Evolutionary conservation across 805 yeast genomes (phyloP).

Genomic region (Metahyphopichia silvanorum): DNA sequence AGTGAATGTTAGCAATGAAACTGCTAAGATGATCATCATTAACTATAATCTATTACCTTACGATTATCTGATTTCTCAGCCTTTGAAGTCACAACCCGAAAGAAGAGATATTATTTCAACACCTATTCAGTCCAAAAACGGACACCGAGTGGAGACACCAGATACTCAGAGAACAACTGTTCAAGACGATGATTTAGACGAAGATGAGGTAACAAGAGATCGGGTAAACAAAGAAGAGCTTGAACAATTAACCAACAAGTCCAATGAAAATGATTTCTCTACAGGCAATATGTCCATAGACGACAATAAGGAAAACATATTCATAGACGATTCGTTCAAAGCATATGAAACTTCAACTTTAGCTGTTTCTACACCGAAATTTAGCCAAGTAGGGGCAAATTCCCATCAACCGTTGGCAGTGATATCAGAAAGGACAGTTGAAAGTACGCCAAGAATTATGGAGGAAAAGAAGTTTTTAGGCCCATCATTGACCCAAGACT

Average conservation of each 20-base stretch:
- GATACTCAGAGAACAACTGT: slow-evolving; percentile 45
- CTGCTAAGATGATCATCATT: slow-evolving; percentile 40
- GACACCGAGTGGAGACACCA: slow-evolving; percentile 31
- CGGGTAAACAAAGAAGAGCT: slow-evolving; percentile 35
- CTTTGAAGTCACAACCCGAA: not conserved
- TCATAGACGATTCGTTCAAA: slow-evolving; percentile 32
- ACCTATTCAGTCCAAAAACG: slow-evolving; percentile 20
- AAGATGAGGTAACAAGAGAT: slow-evolving; percentile 24
- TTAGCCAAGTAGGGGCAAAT: no score
- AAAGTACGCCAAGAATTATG: slow-evolving; percentile 20
- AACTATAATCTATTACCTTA: slow-evolving; percentile 29
- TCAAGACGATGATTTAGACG: slow-evolving; percentile 40
- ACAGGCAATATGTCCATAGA: slow-evolving; percentile 4
- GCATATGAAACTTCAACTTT: slow-evolving; percentile 26
- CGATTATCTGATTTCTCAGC: not conserved
- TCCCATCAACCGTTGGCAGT: slow-evolving; percentile 27
- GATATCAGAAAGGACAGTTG: slow-evolving; percentile 29
- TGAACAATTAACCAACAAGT: slow-evolving; percentile 21
- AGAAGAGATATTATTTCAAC: slow-evolving; percentile 25
- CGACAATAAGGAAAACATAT: slow-evolving; percentile 51
- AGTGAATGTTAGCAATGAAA: slow-evolving; percentile 40
- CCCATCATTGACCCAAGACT: slow-evolving; percentile 8
- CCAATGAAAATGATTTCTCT: slow-evolving; percentile 3
- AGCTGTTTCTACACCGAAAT: slow-evolving; percentile 24
- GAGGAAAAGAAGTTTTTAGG: slow-evolving; percentile 3